Percentiles rank a stretch among this genome's conserved stretches.
Evolutionary conservation across 2,329 filamentous ascomycete genomes (phyloP).

Genomic region (Didymella segeticola): DNA sequence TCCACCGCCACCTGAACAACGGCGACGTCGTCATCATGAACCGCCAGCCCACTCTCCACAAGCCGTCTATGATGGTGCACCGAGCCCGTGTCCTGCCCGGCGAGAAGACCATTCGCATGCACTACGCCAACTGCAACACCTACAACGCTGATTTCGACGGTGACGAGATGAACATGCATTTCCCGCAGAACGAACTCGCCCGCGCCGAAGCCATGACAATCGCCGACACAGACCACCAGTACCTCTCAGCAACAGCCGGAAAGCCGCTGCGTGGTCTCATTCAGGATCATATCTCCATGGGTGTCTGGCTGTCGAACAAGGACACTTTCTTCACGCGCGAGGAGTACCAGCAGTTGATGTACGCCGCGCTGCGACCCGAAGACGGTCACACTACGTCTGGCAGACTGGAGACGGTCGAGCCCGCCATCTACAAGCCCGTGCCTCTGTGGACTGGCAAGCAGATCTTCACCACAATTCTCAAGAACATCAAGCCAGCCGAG

Average conservation of each 20-base stretch:
- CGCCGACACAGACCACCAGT: constrained; percentile 96
- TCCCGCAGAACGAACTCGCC: constrained; percentile 95
- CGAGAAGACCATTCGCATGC: constrained; percentile 98
- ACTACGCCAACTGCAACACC: constrained; percentile 99
- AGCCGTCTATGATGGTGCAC: constrained; percentile 99
- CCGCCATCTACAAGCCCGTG: constrained; percentile 81
- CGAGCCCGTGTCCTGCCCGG: constrained; percentile 88
- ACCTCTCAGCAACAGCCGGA: constrained; percentile 90
- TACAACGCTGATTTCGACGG: constrained; percentile 99
- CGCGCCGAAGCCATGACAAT: constrained; percentile 91
- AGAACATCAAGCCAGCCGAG: constrained; percentile 83
- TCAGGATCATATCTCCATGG: constrained; percentile 97
- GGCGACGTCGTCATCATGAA: constrained; percentile 99
- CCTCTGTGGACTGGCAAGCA: constrained; percentile 96
- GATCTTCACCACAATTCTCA: constrained; percentile 87
- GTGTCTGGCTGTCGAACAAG: constrained; percentile 85
- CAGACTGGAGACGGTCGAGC: constrained; percentile 79
- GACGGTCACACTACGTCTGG: constrained; percentile 86
- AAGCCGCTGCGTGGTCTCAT: constrained; percentile 95
- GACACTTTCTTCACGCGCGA: constrained; percentile 89
- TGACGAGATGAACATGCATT: constrained; percentile 99
- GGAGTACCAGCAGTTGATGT: constrained; percentile 93
- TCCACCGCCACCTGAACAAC: constrained; percentile 93
- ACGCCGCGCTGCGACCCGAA: constrained; percentile 87
- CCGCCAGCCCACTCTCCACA: constrained; percentile 95